Evolutionary conservation across 345 rosid species (phyloP).

Genomic region (Salix koriyanagi): DNA sequence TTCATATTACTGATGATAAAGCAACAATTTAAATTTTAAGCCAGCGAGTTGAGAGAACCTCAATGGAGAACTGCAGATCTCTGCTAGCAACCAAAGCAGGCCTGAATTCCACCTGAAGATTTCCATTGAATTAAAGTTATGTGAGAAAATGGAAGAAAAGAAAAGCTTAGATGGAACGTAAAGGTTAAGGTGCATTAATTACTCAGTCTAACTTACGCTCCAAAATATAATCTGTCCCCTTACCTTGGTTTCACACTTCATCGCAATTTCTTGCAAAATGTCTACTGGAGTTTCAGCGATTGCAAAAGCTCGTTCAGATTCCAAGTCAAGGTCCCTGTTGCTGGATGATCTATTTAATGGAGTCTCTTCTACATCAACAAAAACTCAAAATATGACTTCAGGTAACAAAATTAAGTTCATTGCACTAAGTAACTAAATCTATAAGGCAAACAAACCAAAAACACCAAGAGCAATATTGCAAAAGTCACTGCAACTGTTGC

Average conservation of each 20-base stretch:
- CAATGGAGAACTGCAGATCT: constrained; percentile 71
- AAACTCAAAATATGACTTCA: constrained; percentile 10
- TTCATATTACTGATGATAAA: background rate
- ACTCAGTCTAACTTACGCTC: background rate
- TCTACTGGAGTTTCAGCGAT: constrained; percentile 54
- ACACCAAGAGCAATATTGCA: background rate
- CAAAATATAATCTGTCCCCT: background rate
- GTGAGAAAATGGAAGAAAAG: background rate
- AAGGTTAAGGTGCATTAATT: background rate
- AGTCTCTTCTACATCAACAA: constrained; percentile 54
- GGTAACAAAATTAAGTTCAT: background rate
- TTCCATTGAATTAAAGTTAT: too few species aligned
- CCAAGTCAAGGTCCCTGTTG: constrained; percentile 62
- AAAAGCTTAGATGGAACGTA: background rate
- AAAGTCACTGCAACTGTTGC: background rate
- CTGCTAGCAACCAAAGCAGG: constrained; percentile 58
- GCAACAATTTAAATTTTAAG: background rate
- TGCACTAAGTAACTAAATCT: background rate
- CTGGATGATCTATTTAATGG: constrained; percentile 53
- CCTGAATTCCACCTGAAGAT: constrained; percentile 75
- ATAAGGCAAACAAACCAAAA: background rate
- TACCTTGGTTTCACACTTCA: constrained; percentile 88
- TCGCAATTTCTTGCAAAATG: constrained; percentile 70
- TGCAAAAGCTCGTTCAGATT: constrained; percentile 51
- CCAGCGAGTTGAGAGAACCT: constrained; percentile 45